phyloP scores from a whole-genome alignment of 768 basidiomycete species.

The Phanerochaete carnosa region DNA sequence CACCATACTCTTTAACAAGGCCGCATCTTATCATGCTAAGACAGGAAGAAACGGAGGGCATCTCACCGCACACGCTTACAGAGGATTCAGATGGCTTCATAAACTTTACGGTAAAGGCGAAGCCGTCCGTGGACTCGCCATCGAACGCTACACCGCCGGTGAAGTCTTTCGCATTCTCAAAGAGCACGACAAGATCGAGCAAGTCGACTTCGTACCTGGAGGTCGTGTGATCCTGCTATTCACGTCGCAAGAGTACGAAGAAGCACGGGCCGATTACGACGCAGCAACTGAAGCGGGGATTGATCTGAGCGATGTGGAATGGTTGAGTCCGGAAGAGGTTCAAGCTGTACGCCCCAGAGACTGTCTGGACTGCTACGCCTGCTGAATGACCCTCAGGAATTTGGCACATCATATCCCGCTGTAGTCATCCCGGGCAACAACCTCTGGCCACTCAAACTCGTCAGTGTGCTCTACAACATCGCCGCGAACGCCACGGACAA shows the following conservation, averaged over 20 bases:
- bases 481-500: slow-evolving; percentile 29
- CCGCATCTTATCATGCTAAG: background rate
- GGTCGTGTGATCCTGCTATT: slow-evolving; percentile 51
- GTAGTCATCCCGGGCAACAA: slow-evolving; percentile 55
- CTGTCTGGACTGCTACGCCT: background rate
- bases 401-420: slow-evolving; percentile 50
- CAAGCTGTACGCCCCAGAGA: slow-evolving; percentile 34
- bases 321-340: slow-evolving; percentile 47
- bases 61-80: slow-evolving; percentile 50
- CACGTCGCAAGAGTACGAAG: slow-evolving; percentile 40
- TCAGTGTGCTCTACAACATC: slow-evolving; percentile 56
- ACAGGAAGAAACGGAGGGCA: slow-evolving; percentile 80
- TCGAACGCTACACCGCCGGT: slow-evolving; percentile 56
- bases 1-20: background rate
- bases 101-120: slow-evolving; percentile 47
- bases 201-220: slow-evolving; percentile 62
- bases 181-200: slow-evolving; percentile 37
- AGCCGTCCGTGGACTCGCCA: slow-evolving; percentile 44
- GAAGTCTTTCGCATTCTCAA: slow-evolving; percentile 49
- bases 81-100: slow-evolving; percentile 38
- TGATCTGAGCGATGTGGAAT: slow-evolving; percentile 40
- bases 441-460: slow-evolving; percentile 78
- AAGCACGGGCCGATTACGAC: slow-evolving; percentile 42
- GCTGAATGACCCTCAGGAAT: slow-evolving; percentile 23
- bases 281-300: slow-evolving; percentile 53